A percentile compares a stretch with the other conserved stretches of the same genome.
These are phyloP conservation scores for Hypoxylon rubiginosum DNA, from an alignment of 2,329 filamentous ascomycete species.

Conservation along the genomic window DNA sequence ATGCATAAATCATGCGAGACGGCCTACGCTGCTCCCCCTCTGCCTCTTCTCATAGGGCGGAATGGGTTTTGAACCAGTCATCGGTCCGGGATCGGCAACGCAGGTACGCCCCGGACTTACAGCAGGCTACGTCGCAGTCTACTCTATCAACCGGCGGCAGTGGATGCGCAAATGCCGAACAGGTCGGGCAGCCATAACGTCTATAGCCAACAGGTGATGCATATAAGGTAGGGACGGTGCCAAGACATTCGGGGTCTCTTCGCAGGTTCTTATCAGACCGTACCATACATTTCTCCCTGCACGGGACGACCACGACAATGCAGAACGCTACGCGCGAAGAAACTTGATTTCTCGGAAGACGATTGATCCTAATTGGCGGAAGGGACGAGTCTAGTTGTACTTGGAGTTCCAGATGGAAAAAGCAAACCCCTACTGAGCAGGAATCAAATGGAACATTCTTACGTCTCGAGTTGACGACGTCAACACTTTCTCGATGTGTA, in stretches of 20 bases:
- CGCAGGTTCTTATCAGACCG: conserved; percentile 19
- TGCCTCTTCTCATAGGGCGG: conserved; percentile 21
- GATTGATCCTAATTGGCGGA: background rate
- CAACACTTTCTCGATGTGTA: background rate
- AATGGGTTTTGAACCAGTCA: conserved; percentile 6
- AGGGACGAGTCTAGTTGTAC: background rate
- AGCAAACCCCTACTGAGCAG: background rate
- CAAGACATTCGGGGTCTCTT: conserved; percentile 27
- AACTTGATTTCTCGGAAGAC: background rate
- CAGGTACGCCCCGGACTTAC: conserved; percentile 37
- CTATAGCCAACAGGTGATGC: conserved; percentile 10
- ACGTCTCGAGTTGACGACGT: background rate
- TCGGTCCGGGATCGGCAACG: conserved; percentile 35
- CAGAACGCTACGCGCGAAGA: conserved; percentile 4
- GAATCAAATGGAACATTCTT: conserved; percentile 6
- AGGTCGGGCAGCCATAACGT: conserved; percentile 11
- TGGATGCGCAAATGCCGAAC: conserved; percentile 28
- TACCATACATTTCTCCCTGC: conserved; percentile 22
- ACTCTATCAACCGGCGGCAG: conserved; percentile 35
- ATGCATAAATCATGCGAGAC: conserved; percentile 26
- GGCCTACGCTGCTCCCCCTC: conserved; percentile 9
- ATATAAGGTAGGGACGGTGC: conserved; percentile 27
- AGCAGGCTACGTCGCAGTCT: conserved; percentile 31
- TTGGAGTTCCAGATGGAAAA: conserved; percentile 4
- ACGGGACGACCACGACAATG: conserved; percentile 5